Percentiles rank a stretch among this genome's conserved stretches.
These are phyloP conservation scores for Murraya koenigii DNA, from an alignment of 345 rosid species.

Conservation along the genomic window DNA sequence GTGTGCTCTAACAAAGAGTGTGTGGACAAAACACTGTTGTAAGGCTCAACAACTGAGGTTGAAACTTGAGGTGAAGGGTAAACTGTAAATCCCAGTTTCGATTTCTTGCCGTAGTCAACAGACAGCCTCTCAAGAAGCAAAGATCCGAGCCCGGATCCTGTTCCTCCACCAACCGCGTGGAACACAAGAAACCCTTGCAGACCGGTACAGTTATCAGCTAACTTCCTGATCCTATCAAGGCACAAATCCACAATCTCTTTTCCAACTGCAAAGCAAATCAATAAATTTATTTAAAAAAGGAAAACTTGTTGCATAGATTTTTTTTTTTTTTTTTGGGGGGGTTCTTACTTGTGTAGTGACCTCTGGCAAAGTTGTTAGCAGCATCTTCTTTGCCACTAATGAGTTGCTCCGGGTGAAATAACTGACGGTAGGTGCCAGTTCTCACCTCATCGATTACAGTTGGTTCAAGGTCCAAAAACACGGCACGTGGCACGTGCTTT, in stretches of 20 bases:
- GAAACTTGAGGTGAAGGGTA: constrained; percentile 44
- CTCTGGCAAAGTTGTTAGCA: constrained; percentile 27
- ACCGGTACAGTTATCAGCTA: constrained; percentile 47
- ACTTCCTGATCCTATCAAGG: constrained; percentile 40
- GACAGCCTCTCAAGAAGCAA: constrained; percentile 38
- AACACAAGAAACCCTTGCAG: constrained; percentile 46
- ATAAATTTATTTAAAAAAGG: background rate
- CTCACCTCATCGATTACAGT: constrained; percentile 20
- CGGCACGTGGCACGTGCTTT: constrained; percentile 25
- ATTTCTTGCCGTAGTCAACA: constrained; percentile 40
- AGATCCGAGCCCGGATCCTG: constrained; percentile 45
- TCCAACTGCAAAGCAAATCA: constrained; percentile 29
- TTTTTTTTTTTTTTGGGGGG: too few relatives aligned
- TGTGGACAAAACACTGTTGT: constrained; percentile 28
- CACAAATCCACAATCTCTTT: constrained; percentile 43
- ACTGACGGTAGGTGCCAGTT: constrained; percentile 8
- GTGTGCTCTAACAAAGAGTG: constrained; percentile 24
- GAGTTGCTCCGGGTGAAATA: constrained; percentile 16
- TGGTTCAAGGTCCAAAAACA: constrained; percentile 23
- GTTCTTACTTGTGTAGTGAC: constrained; percentile 22
- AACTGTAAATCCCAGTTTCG: constrained; percentile 40
- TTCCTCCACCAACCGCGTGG: constrained; percentile 46
- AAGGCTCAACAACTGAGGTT: constrained; percentile 33
- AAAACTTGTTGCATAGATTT: background rate
- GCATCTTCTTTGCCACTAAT: constrained; percentile 27